Evolutionary conservation across 805 yeast genomes (phyloP), one percentile per base, ranked within the genome.

Genomic region (Osmozyma mogii): DNA sequence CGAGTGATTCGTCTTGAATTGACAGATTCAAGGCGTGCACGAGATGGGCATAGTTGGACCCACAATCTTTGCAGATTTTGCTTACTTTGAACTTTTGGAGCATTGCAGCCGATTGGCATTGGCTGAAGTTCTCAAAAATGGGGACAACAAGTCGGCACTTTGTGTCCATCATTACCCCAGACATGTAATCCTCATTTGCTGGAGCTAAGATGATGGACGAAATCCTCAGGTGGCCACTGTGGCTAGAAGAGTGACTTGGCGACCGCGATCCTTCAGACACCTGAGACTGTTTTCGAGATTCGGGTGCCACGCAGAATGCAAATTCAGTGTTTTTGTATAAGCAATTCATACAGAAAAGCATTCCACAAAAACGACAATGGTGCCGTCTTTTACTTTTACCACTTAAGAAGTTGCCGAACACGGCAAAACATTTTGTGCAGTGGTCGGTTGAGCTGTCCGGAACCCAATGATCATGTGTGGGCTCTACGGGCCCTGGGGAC

Each of bases 381-480:
- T 70, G 76, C 30, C 65, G 54, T 21, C 57, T 35, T 25, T 36
- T 45, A 11, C 61, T 41, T 22, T 32, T 41, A 13, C 56, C 56
- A 25, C 37, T 41, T 37, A 56, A 52, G 21, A 50, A 48, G 24
- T 40, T 43, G 22, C 57, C 51, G 35, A 62, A 61, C 7, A 44
- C 42, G 19, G 49, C 50, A 34, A 61, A 58, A 35, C 69, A 62
- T 34, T 52, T 53, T 59, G 57, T 50, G 47, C 78, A 72, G 28
- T 52, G 52, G 30, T 46, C 38, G n/a, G 65, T 47, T 30, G 45
- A 49, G 25, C 41, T 44, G 46, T 72, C 65, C 13, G 71, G 66
- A 36, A 62, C 62, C 78, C 78, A 72, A 45, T 70, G 76, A 9
- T 49, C 45, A 30, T 64, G 74, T 7, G 71, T 65, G 10, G 77